Evolutionary conservation across 108 stramenopile species (phyloP).

Genomic region (Cyclotella kingstonii): DNA sequence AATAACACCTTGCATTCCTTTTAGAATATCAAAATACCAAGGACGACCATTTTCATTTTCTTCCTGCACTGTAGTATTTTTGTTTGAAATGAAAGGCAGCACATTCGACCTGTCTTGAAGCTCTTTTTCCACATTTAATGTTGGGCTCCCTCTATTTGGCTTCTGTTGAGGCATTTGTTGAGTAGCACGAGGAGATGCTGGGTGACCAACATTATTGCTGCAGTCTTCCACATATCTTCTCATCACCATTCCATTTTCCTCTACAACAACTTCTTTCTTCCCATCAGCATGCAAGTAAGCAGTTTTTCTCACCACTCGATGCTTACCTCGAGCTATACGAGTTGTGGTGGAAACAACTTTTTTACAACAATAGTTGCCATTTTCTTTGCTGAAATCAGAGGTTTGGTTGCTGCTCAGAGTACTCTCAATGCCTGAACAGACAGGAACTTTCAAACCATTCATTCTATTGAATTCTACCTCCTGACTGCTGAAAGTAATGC

Average conservation of each 20-base stretch:
- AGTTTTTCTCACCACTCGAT: constrained; percentile 33
- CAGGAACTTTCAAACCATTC: background rate
- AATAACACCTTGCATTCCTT: constrained; percentile 3
- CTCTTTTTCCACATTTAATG: background rate
- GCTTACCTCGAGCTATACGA: constrained; percentile 28
- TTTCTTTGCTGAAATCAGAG: background rate
- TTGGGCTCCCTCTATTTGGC: background rate
- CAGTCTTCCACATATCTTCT: constrained; percentile 21
- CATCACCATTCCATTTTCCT: constrained; percentile 36
- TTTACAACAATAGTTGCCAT: constrained; percentile 3
- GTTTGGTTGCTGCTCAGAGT: background rate
- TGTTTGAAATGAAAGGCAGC: background rate
- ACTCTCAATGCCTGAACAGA: background rate
- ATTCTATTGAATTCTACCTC: background rate
- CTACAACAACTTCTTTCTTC: constrained; percentile 28
- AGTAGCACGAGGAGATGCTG: background rate
- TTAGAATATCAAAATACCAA: constrained; percentile 12
- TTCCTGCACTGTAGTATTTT: background rate
- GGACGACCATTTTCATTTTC: constrained; percentile 4
- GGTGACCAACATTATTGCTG: background rate
- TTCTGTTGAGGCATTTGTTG: background rate
- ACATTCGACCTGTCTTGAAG: background rate
- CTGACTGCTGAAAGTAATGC: constrained; percentile 25
- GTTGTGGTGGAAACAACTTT: constrained; percentile 31
- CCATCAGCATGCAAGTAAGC: constrained; percentile 33